Conservation (phyloP, 768 basidiomycete genomes). For the Hericium rajendrae region DNA sequence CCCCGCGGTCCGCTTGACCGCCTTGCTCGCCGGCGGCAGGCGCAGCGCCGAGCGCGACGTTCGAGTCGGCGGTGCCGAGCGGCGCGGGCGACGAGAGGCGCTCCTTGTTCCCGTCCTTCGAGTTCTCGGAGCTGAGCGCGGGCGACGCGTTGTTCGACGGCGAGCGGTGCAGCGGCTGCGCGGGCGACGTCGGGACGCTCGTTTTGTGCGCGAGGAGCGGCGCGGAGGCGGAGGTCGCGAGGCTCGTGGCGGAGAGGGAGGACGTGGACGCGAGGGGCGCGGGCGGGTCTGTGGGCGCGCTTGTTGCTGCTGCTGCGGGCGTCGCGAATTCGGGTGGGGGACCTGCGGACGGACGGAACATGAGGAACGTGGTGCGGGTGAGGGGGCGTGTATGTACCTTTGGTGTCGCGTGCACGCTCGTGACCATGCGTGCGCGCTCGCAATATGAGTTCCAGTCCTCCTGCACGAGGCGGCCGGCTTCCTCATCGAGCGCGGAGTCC, state of each 20-base stretch:
- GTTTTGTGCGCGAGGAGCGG: constrained; percentile 18
- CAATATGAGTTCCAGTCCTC: constrained; percentile 88
- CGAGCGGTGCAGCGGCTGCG: constrained; percentile 32
- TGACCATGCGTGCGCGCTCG: constrained; percentile 79
- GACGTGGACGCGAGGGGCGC: constrained; percentile 21
- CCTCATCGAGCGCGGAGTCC: constrained; percentile 92
- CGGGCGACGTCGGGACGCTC: constrained; percentile 20
- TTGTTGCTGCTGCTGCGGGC: constrained; percentile 17
- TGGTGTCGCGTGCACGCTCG: constrained; percentile 85
- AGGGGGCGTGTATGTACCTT: constrained; percentile 31
- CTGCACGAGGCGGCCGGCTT: constrained; percentile 85
- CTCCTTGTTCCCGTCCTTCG: constrained; percentile 34
- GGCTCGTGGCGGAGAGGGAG: constrained; percentile 22
- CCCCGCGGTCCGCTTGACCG: constrained; percentile 60
- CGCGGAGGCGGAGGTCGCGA: constrained; percentile 14
- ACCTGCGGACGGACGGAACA: constrained; percentile 12
- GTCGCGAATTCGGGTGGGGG: constrained; percentile 57
- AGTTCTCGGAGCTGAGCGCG: constrained; percentile 18
- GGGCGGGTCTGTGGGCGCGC: constrained; percentile 17
- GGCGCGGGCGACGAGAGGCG: constrained; percentile 63
- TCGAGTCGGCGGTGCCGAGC: constrained; percentile 61
- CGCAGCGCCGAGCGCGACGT: constrained; percentile 31
- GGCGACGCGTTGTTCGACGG: constrained; percentile 31
- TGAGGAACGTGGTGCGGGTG: neutral
- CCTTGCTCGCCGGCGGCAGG: constrained; percentile 39